Evolutionary conservation across 208 protist genomes (phyloP), one percentile per base, ranked within the genome.

Genomic region (Trypanosoma avium): DNA sequence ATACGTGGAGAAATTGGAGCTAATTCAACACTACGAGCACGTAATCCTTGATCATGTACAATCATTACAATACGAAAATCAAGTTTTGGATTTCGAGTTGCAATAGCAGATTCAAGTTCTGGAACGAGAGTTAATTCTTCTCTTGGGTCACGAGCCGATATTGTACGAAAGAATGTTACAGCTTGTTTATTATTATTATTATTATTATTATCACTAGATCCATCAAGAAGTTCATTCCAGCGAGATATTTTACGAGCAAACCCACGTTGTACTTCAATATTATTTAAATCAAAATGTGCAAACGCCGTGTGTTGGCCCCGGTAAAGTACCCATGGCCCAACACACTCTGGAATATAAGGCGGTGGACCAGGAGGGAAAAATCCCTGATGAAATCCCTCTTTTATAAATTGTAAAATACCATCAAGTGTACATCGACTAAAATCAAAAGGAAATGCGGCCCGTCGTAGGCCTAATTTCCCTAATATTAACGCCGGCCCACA

Each of bases 241-340:
- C 83, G 79, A 12, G 42, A 24, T 19, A 90, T 72, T 70, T 90
- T 93, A 24, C 61, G 55, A 12, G 61, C 45, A 29, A 93, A 90
- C 60, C 79, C 67, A 0, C 45, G 52, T 50, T 79, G 79, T 35
- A 93, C 74, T 21, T 62, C 61, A 2, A 76, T 22, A 60, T 82
- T 68, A 54, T 93, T 90, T 13, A 90, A 72, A 46, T 93, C 79
- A 67, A 90, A 93, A 60, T 93, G 83, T 0, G 86, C 83, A 59
- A 90, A 90, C 47, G 86, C 79, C 45, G 83, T 90, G 75, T 93
- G 82, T 62, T 81, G 81, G 0, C 78, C 83, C n/a, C 86, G 67
- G 61, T 78, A 93, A 24, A 93, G 72, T 4, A 93, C 74, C 76
- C 82, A 93, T 47, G 77, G 70, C 0, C 86, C 86, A 9, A 93